phyloP scores from a whole-genome alignment of 2,329 filamentous ascomycete genomes.

The Colletotrichum eleusines region DNA sequence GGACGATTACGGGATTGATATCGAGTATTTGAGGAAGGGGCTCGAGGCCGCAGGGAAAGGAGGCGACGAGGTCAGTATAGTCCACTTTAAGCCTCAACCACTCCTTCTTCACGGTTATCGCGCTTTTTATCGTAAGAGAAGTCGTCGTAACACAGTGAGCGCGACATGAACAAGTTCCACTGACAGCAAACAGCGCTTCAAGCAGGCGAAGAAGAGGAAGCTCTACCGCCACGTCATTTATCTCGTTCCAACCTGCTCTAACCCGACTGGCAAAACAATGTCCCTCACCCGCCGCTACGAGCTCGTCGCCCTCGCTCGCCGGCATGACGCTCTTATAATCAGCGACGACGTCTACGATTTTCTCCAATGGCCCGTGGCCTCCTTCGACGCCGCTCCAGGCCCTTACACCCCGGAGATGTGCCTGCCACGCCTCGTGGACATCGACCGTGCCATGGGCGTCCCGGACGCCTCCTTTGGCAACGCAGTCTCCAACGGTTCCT shows the following conservation, averaged over 20 bases:
- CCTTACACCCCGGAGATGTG: conserved; percentile 55
- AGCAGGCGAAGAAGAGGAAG: conserved; percentile 63
- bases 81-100: background rate
- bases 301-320: conserved; percentile 81
- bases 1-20: conserved; percentile 81
- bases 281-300: conserved; percentile 73
- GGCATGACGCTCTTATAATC: conserved; percentile 84
- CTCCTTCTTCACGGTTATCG: background rate
- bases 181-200: conserved; percentile 29
- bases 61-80: conserved; percentile 20
- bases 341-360: conserved; percentile 96
- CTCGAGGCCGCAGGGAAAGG: conserved; percentile 49
- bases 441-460: conserved; percentile 75
- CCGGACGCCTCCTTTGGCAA: conserved; percentile 77
- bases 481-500: conserved; percentile 86
- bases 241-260: conserved; percentile 87
- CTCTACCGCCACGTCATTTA: conserved; percentile 92
- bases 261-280: conserved; percentile 89
- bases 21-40: conserved; percentile 67
- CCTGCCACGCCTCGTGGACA: conserved; percentile 82
- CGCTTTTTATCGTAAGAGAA: background rate
- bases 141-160: background rate
- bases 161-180: background rate
- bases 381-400: conserved; percentile 41
- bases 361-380: conserved; percentile 76